phyloP scores from a whole-genome alignment of 31 red algal species.

The Pterothamnion heteromorphum region DNA sequence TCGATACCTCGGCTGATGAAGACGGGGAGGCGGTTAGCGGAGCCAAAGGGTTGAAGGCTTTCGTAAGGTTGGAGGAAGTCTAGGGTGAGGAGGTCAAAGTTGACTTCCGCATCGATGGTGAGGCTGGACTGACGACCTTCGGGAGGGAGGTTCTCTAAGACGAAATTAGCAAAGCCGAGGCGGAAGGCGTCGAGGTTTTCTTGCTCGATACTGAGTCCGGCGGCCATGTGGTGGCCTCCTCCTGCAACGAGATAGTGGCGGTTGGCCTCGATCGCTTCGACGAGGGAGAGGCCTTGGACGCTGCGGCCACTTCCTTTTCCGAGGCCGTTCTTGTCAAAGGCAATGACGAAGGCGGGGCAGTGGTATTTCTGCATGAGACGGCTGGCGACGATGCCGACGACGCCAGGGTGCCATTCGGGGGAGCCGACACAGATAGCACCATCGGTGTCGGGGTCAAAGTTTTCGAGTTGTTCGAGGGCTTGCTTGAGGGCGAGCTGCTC shows the following conservation, averaged over 20 bases:
- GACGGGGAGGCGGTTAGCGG: neutral
- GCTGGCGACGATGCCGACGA: neutral
- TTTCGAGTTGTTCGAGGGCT: neutral
- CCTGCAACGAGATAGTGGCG: neutral
- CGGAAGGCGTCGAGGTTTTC: neutral
- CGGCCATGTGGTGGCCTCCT: neutral
- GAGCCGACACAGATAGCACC: neutral
- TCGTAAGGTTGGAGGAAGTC: neutral
- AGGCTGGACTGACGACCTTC: neutral
- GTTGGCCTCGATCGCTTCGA: neutral
- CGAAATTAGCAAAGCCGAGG: neutral
- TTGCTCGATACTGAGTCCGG: neutral
- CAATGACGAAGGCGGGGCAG: neutral
- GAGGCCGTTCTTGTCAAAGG: neutral
- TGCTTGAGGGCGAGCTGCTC: neutral
- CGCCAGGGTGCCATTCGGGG: neutral
- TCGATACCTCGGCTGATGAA: neutral
- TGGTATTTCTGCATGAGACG: neutral
- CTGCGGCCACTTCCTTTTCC: neutral
- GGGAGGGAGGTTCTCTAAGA: neutral
- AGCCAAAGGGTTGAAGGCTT: neutral
- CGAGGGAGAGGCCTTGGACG: neutral
- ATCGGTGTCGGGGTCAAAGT: neutral
- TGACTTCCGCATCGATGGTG: neutral
- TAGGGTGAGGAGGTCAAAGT: neutral